phyloP scores from a whole-genome alignment of 176 grass and related monocot species.

The Carex parvula region DNA sequence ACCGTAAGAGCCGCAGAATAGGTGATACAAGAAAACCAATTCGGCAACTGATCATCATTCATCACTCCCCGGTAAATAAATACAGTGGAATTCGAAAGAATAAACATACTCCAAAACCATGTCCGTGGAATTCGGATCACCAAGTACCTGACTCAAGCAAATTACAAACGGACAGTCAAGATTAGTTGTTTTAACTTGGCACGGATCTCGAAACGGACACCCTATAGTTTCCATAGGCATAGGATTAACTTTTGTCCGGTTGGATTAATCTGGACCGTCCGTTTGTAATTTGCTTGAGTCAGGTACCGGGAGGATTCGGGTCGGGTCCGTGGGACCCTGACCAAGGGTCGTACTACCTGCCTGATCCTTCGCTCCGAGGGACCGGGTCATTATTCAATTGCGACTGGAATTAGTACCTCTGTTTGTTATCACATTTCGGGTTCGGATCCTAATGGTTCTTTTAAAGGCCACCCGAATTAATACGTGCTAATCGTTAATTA shows the following conservation, averaged over 20 bases:
- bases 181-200: too few species aligned
- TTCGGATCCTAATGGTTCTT: background rate
- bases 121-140: background rate
- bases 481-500: background rate
- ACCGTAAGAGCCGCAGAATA: background rate
- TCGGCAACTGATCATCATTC: background rate
- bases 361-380: too few species aligned
- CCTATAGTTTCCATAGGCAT: too few species aligned
- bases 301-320: too few species aligned
- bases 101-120: background rate
- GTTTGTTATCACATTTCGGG: background rate
- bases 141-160: too few species aligned
- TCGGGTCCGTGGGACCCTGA: background rate
- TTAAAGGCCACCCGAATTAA: background rate
- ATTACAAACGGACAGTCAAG: too few species aligned
- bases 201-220: too few species aligned
- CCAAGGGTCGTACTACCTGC: too few species aligned
- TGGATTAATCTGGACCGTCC: too few species aligned
- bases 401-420: background rate
- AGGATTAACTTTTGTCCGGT: too few species aligned
- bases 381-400: background rate
- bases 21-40: too few species aligned
- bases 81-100: background rate
- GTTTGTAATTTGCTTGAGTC: too few species aligned
- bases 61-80: background rate